These are phyloP conservation scores for Fragaria ananassa DNA, from an alignment of 306 rosid species.

Conservation along the genomic window DNA sequence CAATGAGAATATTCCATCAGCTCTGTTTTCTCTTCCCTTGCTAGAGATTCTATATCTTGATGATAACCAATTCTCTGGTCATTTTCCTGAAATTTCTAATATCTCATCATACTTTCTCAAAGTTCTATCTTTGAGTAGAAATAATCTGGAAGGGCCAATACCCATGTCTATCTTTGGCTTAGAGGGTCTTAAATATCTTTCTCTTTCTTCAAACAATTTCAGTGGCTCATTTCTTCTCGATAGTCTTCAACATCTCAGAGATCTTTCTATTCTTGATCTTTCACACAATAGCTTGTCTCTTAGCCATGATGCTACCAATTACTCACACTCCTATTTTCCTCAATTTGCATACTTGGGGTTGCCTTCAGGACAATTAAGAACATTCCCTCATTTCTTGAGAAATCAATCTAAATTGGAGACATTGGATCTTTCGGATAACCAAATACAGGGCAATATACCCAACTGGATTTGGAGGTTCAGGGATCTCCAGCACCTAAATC, in stretches of 20 bases:
- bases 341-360: not conserved
- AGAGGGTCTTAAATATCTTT: not conserved
- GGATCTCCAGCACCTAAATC: not conserved
- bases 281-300: slow-evolving; percentile 13
- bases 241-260: not conserved
- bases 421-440: slow-evolving; percentile 40
- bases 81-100: slow-evolving; percentile 2
- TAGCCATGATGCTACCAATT: not conserved
- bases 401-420: not conserved
- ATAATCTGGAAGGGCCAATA: slow-evolving; percentile 40
- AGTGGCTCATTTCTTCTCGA: slow-evolving; percentile 1
- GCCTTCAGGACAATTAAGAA: slow-evolving; percentile 16
- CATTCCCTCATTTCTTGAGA: slow-evolving; percentile 19
- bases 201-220: slow-evolving; percentile 26
- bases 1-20: slow-evolving; percentile 17
- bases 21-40: slow-evolving; percentile 26
- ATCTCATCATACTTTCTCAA: slow-evolving; percentile 16
- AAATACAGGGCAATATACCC: slow-evolving; percentile 28
- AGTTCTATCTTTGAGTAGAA: slow-evolving; percentile 36
- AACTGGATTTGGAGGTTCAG: slow-evolving; percentile 27
- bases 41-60: too few relatives aligned
- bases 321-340: not conserved
- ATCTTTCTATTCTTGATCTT: slow-evolving; percentile 16
- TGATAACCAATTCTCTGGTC: slow-evolving; percentile 14
- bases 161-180: slow-evolving; percentile 25